Evolutionary conservation across 306 rosid species (phyloP).

Genomic region (peach (Prunus persica)): DNA sequence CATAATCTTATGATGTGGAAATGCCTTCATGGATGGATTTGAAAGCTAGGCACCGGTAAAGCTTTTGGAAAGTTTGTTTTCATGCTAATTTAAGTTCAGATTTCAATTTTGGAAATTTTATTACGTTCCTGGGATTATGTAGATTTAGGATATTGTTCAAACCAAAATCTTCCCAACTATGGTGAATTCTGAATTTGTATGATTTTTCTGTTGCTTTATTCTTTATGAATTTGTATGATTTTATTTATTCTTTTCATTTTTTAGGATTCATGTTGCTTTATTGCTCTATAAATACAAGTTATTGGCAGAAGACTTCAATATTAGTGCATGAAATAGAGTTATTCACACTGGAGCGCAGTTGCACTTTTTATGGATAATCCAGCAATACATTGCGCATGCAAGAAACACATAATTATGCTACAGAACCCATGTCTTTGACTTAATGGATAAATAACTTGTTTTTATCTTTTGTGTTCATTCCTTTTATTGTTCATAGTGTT

Average conservation of each 20-base stretch:
- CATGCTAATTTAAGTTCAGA: background rate
- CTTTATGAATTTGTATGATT: too few species aligned
- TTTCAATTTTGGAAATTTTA: background rate
- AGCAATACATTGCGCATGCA: too few species aligned
- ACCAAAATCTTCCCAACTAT: background rate
- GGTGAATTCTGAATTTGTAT: background rate
- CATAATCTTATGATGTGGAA: background rate
- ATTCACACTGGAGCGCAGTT: too few species aligned
- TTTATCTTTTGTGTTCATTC: background rate
- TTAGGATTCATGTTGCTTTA: background rate
- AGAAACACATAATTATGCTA: too few species aligned
- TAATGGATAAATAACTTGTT: background rate
- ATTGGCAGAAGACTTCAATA: background rate
- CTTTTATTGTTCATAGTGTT: background rate
- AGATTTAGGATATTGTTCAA: background rate
- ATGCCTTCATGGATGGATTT: background rate
- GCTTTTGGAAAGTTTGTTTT: background rate
- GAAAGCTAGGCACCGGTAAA: background rate
- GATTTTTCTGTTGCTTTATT: background rate
- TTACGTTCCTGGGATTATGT: background rate
- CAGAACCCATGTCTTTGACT: background rate
- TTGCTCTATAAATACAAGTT: background rate
- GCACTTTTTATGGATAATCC: too few species aligned
- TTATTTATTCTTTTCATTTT: too few species aligned
- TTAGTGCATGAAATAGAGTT: too few species aligned